Conservation (phyloP, 306 rosid genomes). For the Nissolia schottii region DNA sequence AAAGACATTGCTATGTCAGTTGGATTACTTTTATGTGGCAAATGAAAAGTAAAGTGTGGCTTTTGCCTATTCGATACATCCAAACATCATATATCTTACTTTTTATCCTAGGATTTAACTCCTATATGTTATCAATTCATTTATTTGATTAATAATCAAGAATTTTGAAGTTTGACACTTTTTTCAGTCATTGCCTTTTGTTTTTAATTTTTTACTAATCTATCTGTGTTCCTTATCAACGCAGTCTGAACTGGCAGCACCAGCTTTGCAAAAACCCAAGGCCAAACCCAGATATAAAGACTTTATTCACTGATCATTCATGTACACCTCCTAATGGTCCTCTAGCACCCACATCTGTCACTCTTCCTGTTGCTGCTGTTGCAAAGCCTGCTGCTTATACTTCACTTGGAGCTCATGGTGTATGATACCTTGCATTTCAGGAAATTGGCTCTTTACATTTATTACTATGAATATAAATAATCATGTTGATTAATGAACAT, state of each 20-base stretch:
- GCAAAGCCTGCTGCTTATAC: constrained; percentile 76
- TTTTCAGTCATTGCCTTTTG: not conserved
- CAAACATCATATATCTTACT: not conserved
- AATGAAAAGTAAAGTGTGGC: not conserved
- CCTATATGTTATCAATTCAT: not conserved
- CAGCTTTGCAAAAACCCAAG: constrained; percentile 81
- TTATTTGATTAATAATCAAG: constrained; percentile 1
- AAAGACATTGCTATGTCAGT: not conserved
- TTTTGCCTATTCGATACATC: not conserved
- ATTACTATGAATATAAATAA: not conserved
- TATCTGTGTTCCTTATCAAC: constrained; percentile 21
- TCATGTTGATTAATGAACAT: constrained; percentile 12
- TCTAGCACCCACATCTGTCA: constrained; percentile 64
- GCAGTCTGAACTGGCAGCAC: constrained; percentile 97
- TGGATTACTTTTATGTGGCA: not conserved
- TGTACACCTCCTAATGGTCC: constrained; percentile 73
- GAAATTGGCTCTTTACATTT: constrained; percentile 11
- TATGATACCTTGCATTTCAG: constrained; percentile 49
- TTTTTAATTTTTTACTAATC: constrained; percentile 3
- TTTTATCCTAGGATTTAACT: constrained; percentile 1
- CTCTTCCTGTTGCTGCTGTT: constrained; percentile 70
- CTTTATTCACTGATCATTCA: constrained; percentile 75
- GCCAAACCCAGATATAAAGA: constrained; percentile 74
- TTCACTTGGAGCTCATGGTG: constrained; percentile 72
- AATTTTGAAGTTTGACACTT: not conserved